A percentile compares a stretch with the other conserved stretches of the same genome.
phyloP scores from a whole-genome alignment of 2,329 filamentous ascomycete species.

The Diplodia scrobiculata region DNA sequence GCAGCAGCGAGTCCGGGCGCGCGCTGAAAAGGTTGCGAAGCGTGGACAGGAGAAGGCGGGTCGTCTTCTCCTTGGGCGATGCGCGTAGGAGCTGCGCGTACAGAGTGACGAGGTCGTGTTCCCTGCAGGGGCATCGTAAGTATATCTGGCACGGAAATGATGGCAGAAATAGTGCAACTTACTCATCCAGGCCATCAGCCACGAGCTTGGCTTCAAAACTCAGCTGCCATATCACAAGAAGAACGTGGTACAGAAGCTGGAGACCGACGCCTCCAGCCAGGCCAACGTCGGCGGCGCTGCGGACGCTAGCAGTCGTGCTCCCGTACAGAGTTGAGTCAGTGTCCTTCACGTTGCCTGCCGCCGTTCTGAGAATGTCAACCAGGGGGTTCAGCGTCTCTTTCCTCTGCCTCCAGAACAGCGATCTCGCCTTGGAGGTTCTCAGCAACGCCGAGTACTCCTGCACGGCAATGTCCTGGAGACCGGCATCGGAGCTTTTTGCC shows the following conservation, averaged over 20 bases:
- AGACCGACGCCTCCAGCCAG: constrained; percentile 78
- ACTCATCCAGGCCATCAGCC: constrained; percentile 84
- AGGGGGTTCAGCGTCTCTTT: constrained; percentile 81
- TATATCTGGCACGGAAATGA: constrained; percentile 11
- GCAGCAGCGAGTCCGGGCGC: constrained; percentile 70
- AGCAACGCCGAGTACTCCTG: constrained; percentile 86
- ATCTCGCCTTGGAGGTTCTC: constrained; percentile 70
- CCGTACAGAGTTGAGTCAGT: constrained; percentile 61
- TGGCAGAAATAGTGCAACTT: constrained; percentile 41
- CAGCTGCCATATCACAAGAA: constrained; percentile 93
- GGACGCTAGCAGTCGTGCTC: constrained; percentile 57
- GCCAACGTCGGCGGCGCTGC: constrained; percentile 65
- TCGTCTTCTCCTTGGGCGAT: constrained; percentile 98
- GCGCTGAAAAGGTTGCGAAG: constrained; percentile 81
- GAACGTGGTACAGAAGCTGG: constrained; percentile 89
- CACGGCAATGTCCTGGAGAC: constrained; percentile 92
- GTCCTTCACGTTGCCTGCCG: constrained; percentile 73
- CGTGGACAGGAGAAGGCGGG: constrained; percentile 83
- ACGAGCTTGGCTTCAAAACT: constrained; percentile 77
- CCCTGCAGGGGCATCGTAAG: constrained; percentile 55
- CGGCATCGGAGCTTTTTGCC: constrained; percentile 81
- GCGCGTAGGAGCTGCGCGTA: constrained; percentile 90
- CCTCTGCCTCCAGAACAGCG: constrained; percentile 88
- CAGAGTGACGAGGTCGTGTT: constrained; percentile 87
- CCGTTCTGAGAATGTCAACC: constrained; percentile 73